Base-by-base conservation (phyloP, 2,329 filamentous ascomycete species). In the Cadophora gregata region DNA sequence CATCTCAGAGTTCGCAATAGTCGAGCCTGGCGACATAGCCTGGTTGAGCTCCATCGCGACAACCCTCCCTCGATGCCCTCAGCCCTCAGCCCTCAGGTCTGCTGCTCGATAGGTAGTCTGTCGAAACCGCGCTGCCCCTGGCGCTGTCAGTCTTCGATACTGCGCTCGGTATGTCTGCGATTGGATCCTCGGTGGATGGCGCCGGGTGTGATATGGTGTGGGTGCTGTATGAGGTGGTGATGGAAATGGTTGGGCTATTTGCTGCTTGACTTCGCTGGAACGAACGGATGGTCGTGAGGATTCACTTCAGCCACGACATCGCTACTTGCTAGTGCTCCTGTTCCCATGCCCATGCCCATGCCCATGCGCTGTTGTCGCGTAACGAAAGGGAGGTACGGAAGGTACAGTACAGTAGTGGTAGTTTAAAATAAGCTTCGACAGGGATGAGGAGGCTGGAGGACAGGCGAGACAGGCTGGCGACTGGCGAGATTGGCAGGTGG, bases 1-100 rank as follows among this genome's bases (percentile, higher is more conserved):
- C 62, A 74, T 63, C 53, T 77, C 75, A 33, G 75, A 76, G 60
- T 73, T 69, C 47, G 70, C 73, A 36, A 76, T 73, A 8, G 75
- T 77, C 10, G 74, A 76, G 53, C 66, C 74, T 9, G 74, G 72
- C n/a, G 69, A 69, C 19, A 56, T 55, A 8, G 55, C 62, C 38
- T 56, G 29, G 25, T 51, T 29, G 42, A 45, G 19, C 8, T 62
- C 36, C 62, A 62, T 67, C 38, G 25, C 33, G 48, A 38, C 31
- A 47, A 21, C 27, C 42, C 29, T 29, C 27, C 27, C 14, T 31
- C n/a, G 14, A 4, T 55, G 14, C 8, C 53, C 31, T 38, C 4
- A 3, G 31, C 21, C 16, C 1, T 21, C 21, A 16, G 48, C 16
- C 12, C 51, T 7, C 29, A 19, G 36, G 29, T 56, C 16, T 33